Base-by-base conservation (phyloP, 768 basidiomycete genomes). In the Boletus subparvulus region DNA sequence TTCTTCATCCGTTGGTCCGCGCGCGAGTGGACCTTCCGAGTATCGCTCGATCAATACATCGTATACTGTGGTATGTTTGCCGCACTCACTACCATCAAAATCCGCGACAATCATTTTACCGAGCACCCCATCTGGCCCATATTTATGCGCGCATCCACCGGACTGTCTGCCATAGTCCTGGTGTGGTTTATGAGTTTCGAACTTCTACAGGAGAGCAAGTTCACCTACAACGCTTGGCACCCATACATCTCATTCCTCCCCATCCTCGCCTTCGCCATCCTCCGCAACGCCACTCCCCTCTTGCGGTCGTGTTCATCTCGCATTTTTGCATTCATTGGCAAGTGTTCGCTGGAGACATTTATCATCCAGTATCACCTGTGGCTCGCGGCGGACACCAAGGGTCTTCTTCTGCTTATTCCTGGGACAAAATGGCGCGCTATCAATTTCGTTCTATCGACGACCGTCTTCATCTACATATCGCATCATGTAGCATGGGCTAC, bases 291-390 rank as follows among this genome's bases (percentile, higher is more conserved):
- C 19, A 92, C 76, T 44, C 74, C 79, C 3, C 74, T 82, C 49
- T 75, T 95, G 43, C 86, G 94, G 40, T 89, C 89, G 3, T 80
- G 78, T 37, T 83, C 83, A 21, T 90, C 86, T 12, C 77, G 75
- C 14, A 72, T 83, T 30, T 95, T 94, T 74, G 84, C 84, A 26
- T 92, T 90, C 73, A 79, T 95, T 50, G 94, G 94, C 40, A 84
- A 78, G 67, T 94, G 91, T 72, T 94, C 92, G 6, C 80, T 96
- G 52, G 94, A 97, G 73, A 88, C 92, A 0, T 97, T 94, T 70
- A 88, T 95, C 66, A 82, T 95, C 55, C 93, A 96, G 67, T 95
- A 86, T 69, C 92, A 92, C 64, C 74, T 91, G 43, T 94, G 90
- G 90, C 77, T 94, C 35, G 92, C 89, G 0, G 89, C 80, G 4